phyloP scores from a whole-genome alignment of 1,284 basidiomycete genomes.

The Ganoderma sinense region DNA sequence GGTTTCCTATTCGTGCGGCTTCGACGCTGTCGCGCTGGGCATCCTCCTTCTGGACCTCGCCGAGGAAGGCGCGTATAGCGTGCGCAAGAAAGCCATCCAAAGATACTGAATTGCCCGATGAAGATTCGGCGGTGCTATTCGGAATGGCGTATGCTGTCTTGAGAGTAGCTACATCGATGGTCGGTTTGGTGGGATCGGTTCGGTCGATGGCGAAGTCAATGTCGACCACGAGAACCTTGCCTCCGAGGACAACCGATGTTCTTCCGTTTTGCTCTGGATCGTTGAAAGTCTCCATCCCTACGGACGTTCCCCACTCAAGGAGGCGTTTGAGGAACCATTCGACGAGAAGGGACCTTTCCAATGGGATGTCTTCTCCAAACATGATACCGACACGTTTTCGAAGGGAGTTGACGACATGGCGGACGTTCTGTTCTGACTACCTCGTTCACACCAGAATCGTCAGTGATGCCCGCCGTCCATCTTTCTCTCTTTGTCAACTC shows the following conservation, averaged over 20 bases:
- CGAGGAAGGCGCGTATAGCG: conserved; percentile 61
- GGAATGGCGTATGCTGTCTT: conserved; percentile 79
- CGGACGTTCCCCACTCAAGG: conserved; percentile 63
- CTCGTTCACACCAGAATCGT: neutral
- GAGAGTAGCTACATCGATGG: conserved; percentile 57
- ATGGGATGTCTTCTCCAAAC: conserved; percentile 71
- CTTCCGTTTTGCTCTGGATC: conserved; percentile 58
- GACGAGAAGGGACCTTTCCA: conserved; percentile 50
- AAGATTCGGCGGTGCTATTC: conserved; percentile 47
- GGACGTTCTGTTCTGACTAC: conserved; percentile 60
- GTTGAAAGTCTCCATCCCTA: conserved; percentile 77
- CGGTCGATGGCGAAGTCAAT: conserved; percentile 64
- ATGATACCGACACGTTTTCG: conserved; percentile 50
- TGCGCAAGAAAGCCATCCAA: conserved; percentile 68
- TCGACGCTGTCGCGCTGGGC: conserved; percentile 56
- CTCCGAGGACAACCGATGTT: conserved; percentile 70
- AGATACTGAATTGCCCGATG: conserved; percentile 57
- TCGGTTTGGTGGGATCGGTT: conserved; percentile 44
- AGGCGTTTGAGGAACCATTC: conserved; percentile 66
- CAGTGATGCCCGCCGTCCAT: neutral
- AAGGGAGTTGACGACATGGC: conserved; percentile 52
- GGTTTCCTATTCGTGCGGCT: conserved; percentile 54
- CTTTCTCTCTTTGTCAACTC: conserved; percentile 30
- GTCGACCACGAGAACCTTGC: conserved; percentile 80
- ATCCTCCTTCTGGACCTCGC: conserved; percentile 66